phyloP scores from a whole-genome alignment of 169 alveolate species.

The Plasmodium sp. region DNA sequence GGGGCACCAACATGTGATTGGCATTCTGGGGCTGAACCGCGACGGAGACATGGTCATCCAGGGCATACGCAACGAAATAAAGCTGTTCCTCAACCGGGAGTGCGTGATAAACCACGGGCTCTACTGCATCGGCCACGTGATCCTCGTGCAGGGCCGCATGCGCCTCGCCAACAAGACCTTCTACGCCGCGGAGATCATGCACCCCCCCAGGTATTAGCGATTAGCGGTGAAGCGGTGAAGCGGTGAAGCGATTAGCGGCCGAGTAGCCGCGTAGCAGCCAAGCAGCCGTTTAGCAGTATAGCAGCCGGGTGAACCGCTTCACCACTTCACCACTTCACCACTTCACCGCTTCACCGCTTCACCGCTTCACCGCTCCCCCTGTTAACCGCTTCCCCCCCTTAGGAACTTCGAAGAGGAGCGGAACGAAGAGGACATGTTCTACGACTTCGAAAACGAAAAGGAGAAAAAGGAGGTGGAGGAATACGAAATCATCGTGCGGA shows the following conservation, averaged over 20 bases:
- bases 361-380: too few species aligned
- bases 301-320: too few species aligned
- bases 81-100: slow-evolving; percentile 51
- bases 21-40: slow-evolving; percentile 77
- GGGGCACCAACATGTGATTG: slow-evolving; percentile 78
- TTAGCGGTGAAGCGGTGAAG: too few species aligned
- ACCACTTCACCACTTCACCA: too few species aligned
- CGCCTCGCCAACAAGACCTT: slow-evolving; percentile 67
- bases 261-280: too few species aligned
- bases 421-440: slow-evolving; percentile 53
- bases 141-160: slow-evolving; percentile 76
- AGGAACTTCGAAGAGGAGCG: slow-evolving; percentile 57
- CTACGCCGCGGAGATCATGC: slow-evolving; percentile 78
- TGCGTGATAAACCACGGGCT: slow-evolving; percentile 77
- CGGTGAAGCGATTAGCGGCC: too few species aligned
- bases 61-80: slow-evolving; percentile 78
- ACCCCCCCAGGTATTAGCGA: slow-evolving; percentile 77
- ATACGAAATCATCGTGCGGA: slow-evolving; percentile 38
- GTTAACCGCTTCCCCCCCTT: background rate
- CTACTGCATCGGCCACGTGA: slow-evolving; percentile 80
- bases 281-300: too few species aligned
- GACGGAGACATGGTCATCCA: slow-evolving; percentile 82
- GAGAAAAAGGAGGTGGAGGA: slow-evolving; percentile 32
- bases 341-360: background rate
- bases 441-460: slow-evolving; percentile 56